Conservation (phyloP, 768 basidiomycete species). For the Mycena vitilis region DNA sequence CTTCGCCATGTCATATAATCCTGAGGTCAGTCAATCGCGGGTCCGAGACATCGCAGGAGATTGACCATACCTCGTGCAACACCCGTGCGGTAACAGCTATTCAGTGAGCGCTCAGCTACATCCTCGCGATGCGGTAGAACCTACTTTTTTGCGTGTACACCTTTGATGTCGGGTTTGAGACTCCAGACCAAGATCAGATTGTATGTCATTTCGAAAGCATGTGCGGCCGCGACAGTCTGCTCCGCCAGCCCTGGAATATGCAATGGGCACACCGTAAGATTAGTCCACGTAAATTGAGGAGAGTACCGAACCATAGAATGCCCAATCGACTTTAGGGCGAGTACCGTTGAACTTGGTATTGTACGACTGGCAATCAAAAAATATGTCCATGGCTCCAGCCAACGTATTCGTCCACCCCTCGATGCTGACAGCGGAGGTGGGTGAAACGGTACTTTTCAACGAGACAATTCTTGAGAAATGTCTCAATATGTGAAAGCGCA, state of each 20-base stretch:
- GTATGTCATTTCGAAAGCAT: constrained; percentile 43
- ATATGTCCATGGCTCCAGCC: constrained; percentile 36
- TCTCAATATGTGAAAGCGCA: neutral
- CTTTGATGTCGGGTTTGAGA: constrained; percentile 35
- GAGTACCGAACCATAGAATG: constrained; percentile 39
- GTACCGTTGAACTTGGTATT: constrained; percentile 24
- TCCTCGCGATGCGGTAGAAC: neutral
- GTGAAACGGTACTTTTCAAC: constrained; percentile 27
- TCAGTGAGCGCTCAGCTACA: neutral
- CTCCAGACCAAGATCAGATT: constrained; percentile 44
- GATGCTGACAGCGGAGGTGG: constrained; percentile 18
- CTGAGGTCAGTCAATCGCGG: constrained; percentile 18
- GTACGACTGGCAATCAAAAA: constrained; percentile 43
- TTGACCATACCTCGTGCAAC: constrained; percentile 24
- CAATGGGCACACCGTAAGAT: neutral
- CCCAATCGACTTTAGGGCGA: constrained; percentile 29
- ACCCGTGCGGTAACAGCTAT: constrained; percentile 27
- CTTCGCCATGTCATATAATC: constrained; percentile 34
- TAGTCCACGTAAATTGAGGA: too few species aligned
- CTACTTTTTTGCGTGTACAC: constrained; percentile 40
- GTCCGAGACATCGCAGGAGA: neutral
- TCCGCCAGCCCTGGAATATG: constrained; percentile 37
- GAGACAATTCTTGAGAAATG: constrained; percentile 31
- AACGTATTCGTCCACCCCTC: constrained; percentile 34
- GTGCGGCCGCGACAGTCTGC: constrained; percentile 41